Percentiles rank a stretch among this genome's conserved stretches.
Conservation (phyloP, 306 rosid species). For the Pyrus bretschneideri region DNA sequence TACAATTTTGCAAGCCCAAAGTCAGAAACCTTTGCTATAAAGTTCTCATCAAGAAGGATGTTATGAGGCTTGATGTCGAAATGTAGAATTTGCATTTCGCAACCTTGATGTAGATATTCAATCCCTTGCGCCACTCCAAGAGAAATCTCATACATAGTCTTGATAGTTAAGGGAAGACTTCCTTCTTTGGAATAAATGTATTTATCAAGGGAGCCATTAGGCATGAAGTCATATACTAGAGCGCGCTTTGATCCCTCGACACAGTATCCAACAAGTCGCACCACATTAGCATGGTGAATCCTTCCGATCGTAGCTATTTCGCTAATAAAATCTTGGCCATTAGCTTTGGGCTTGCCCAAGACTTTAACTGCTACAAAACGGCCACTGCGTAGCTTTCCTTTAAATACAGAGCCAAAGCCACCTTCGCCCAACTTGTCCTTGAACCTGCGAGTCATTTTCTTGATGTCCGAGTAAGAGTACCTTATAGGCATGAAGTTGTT, state of each 20-base stretch:
- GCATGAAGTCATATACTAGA: constrained; percentile 4
- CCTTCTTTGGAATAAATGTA: background rate
- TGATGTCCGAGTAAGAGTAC: background rate
- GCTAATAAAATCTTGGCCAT: background rate
- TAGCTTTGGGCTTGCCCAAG: background rate
- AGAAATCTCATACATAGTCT: background rate
- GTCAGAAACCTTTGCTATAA: background rate
- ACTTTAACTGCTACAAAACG: background rate
- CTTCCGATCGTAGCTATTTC: background rate
- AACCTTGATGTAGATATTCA: constrained; percentile 2
- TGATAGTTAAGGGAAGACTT: background rate
- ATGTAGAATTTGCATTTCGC: constrained; percentile 6
- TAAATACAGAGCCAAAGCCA: too few relatives aligned
- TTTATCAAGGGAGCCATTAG: background rate
- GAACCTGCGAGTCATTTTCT: background rate
- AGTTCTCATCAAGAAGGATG: background rate
- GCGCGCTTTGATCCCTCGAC: background rate
- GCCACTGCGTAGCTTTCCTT: too few relatives aligned
- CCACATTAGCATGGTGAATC: background rate
- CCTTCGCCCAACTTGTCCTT: background rate
- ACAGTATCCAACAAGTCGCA: background rate
- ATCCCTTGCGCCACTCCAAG: background rate
- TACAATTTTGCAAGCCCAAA: constrained; percentile 7
- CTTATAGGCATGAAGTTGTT: background rate
- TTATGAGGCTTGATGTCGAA: background rate